phyloP scores from a whole-genome alignment of 768 basidiomycete species.

The Kwoniella mangroviensis region DNA sequence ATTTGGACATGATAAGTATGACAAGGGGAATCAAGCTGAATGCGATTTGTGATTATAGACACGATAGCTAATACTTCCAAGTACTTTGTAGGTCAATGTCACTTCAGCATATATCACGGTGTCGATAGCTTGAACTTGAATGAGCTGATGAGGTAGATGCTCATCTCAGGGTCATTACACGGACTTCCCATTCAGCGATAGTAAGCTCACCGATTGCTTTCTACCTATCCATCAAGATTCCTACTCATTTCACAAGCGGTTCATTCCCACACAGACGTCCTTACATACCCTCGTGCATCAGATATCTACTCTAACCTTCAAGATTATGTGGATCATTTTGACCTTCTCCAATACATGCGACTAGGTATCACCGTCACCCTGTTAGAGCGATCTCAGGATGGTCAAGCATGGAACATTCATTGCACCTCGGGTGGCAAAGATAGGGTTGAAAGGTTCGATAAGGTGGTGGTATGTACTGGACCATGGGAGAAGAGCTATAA shows the following conservation, averaged over 20 bases:
- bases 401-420: slow-evolving; percentile 2
- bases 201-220: not conserved
- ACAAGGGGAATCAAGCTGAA: not conserved
- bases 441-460: slow-evolving; percentile 9
- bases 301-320: slow-evolving; percentile 16
- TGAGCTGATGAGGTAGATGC: not conserved
- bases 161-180: slow-evolving; percentile 7
- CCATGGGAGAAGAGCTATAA: slow-evolving; percentile 7
- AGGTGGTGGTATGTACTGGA: slow-evolving; percentile 23
- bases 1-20: no score
- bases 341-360: slow-evolving; percentile 7
- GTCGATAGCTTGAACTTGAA: not conserved
- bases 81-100: slow-evolving; percentile 16
- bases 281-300: slow-evolving; percentile 17
- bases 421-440: not conserved
- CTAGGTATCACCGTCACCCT: not conserved
- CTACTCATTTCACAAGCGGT: not conserved
- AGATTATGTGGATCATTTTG: slow-evolving; percentile 21
- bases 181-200: slow-evolving; percentile 23
- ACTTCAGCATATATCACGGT: not conserved
- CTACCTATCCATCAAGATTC: not conserved
- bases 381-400: not conserved
- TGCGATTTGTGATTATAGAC: not conserved
- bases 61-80: slow-evolving; percentile 22
- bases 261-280: slow-evolving; percentile 1